Evolutionary conservation across 2,329 filamentous ascomycete genomes (phyloP), one percentile per base, ranked within the genome.

Genomic region (Aspergillus ruber): DNA sequence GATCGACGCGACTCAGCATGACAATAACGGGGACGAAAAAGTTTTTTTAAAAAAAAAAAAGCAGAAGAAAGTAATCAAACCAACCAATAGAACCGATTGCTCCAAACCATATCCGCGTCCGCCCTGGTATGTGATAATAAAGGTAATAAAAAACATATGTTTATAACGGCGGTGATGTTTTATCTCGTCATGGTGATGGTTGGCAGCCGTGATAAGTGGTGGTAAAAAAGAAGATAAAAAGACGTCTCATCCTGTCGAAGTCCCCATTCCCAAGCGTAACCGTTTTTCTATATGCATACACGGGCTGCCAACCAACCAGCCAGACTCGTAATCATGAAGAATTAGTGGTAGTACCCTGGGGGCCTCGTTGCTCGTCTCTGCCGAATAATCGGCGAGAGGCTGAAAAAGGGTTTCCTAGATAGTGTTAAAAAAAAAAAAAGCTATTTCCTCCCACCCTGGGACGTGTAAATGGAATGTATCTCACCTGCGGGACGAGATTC

Each of bases 401-500:
- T 42, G 20, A 13, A 42, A 17, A 42, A 6, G 40, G 40, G 17
- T 17, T 39, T 39, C n/a, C 36, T 39, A 20, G 15, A 39, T 6
- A 39, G 17, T 18, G 15, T 39, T 18, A 39, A 15, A n/a, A n/a
- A n/a, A n/a, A n/a, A n/a, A n/a, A n/a, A 17, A 39, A 4, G 10
- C 17, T 17, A 21, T 39, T 17, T 8, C 17, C 17, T 39, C 18
- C 18, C 10, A 20, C 12, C 5, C 25, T 29, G 10, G 25, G 6
- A 39, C 21, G 9, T 39, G 10, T 39, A 20, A 15, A 20, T 9
- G 39, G 39, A 49, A 43, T 39, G 51, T 48, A 45, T 43, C 51
- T 55, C 49, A 60, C 55, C 53, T 45, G 49, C 44, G 40, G 55
- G 49, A 50, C 56, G 52, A 41, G 58, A 58, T 23, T 51, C 53